A percentile compares a stretch with the other conserved stretches of the same genome.
Conservation (phyloP, 371 early-diverging fungal species). For the Thermomucor indicae-seudaticae region DNA sequence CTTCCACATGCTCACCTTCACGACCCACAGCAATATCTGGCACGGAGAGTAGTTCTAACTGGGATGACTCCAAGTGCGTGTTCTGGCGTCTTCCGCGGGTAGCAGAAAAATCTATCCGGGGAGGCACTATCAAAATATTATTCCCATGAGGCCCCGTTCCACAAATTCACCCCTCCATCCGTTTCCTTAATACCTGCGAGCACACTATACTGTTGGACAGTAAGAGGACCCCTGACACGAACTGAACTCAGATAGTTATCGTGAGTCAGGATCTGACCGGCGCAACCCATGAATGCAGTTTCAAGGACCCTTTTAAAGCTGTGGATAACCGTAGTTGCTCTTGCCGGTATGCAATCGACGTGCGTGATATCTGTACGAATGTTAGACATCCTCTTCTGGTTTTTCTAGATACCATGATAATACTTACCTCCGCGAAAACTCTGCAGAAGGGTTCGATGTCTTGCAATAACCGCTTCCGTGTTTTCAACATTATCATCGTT, state of each 20-base stretch:
- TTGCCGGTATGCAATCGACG: conserved; percentile 8
- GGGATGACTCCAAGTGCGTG: conserved; percentile 48
- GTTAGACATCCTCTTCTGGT: not conserved
- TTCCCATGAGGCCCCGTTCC: no score
- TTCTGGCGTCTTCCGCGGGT: no score
- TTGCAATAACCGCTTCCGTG: conserved; percentile 39
- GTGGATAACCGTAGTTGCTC: conserved; percentile 13
- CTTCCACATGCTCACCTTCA: conserved; percentile 54
- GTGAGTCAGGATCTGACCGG: no score
- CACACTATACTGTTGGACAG: conserved; percentile 44
- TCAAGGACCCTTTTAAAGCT: conserved; percentile 41
- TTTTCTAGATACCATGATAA: no score
- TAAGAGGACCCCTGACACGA: conserved; percentile 41
- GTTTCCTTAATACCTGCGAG: conserved; percentile 26
- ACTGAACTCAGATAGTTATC: no score
- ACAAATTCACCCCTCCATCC: no score
- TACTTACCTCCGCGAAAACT: conserved; percentile 40
- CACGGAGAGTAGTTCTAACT: conserved; percentile 36
- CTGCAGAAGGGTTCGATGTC: conserved; percentile 43
- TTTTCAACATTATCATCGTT: conserved; percentile 22
- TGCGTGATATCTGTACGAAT: conserved; percentile 7
- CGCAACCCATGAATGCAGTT: conserved; percentile 41
- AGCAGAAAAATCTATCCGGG: no score
- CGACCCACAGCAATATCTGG: conserved; percentile 58
- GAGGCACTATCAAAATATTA: no score